Percentiles rank a stretch among this genome's conserved stretches.
phyloP scores from a whole-genome alignment of 169 alveolate genomes.

The Plasmodium gonderi region DNA sequence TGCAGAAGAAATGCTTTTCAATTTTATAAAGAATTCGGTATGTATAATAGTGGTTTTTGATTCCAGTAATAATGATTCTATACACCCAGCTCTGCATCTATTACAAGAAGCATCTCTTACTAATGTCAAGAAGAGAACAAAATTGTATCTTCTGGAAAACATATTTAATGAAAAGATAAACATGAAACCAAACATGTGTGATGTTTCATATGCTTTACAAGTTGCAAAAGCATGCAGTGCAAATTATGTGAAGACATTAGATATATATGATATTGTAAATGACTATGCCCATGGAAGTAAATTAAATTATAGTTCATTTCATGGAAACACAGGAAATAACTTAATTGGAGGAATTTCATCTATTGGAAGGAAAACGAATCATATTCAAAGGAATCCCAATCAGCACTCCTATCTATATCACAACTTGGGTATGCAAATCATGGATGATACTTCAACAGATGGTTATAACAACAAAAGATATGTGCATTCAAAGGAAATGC shows the following conservation, averaged over 20 bases:
- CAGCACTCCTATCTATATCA: neutral
- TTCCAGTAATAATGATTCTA: conserved; percentile 43
- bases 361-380: neutral
- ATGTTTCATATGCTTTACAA: conserved; percentile 39
- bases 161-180: conserved; percentile 66
- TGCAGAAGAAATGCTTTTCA: conserved; percentile 42
- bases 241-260: conserved; percentile 33
- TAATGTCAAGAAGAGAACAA: conserved; percentile 48
- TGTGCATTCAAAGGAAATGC: neutral
- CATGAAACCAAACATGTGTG: conserved; percentile 10
- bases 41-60: conserved; percentile 62
- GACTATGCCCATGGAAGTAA: neutral
- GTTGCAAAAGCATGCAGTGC: conserved; percentile 67
- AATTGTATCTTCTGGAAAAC: conserved; percentile 36
- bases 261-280: conserved; percentile 59
- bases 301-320: neutral
- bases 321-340: neutral
- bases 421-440: neutral
- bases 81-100: conserved; percentile 54
- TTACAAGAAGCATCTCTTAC: conserved; percentile 70
- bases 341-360: neutral
- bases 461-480: neutral
- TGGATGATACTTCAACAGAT: neutral
- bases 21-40: conserved; percentile 25
- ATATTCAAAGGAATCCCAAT: neutral